These are phyloP conservation scores for Candida verbasci DNA, from an alignment of 805 yeast species.

Conservation along the genomic window DNA sequence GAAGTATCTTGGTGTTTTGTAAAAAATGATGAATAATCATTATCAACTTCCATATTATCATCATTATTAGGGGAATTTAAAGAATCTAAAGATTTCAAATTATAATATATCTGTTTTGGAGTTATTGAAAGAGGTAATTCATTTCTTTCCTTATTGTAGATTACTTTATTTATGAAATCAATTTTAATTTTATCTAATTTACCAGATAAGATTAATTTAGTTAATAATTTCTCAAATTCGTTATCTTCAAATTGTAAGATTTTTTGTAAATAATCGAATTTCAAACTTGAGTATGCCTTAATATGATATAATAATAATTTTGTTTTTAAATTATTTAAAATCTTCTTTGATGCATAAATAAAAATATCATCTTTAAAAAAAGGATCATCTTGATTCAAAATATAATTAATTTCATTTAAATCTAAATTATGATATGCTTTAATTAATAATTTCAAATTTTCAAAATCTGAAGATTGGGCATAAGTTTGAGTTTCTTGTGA, in stretches of 20 bases:
- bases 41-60: constrained; percentile 15
- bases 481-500: constrained; percentile 66
- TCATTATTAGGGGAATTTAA: constrained; percentile 8
- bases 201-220: constrained; percentile 28
- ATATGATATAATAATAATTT: constrained; percentile 25
- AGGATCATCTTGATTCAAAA: constrained; percentile 16
- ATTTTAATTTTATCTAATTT: constrained; percentile 22
- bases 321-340: constrained; percentile 26
- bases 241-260: constrained; percentile 16
- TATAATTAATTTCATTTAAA: constrained; percentile 15
- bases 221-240: constrained; percentile 23
- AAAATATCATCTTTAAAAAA: constrained; percentile 29
- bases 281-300: constrained; percentile 26
- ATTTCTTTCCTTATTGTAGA: constrained; percentile 2
- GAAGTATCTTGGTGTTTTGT: constrained; percentile 1
- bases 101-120: constrained; percentile 16
- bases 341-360: constrained; percentile 19
- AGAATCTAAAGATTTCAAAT: constrained; percentile 18
- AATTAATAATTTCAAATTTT: constrained; percentile 23
- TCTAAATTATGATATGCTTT: constrained; percentile 28
- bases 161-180: constrained; percentile 21
- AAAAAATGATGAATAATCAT: neutral
- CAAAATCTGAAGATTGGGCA: constrained; percentile 24
- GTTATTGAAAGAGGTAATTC: constrained; percentile 1
- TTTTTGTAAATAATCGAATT: constrained; percentile 21